These are phyloP conservation scores for Penicillium sclerotiorum DNA, from an alignment of 2,329 filamentous ascomycete genomes.

Conservation along the genomic window DNA sequence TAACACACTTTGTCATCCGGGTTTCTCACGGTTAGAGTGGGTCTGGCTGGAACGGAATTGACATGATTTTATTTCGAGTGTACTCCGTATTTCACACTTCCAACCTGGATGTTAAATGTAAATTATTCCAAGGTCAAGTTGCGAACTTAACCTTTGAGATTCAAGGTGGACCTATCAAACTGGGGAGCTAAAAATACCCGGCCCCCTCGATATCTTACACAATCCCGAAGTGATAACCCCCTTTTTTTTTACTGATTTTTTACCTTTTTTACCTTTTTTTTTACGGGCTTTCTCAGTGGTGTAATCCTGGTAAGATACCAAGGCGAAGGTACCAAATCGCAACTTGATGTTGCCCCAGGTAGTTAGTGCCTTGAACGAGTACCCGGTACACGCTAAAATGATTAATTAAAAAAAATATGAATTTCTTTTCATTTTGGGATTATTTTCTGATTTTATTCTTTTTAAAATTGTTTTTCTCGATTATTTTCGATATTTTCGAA, in stretches of 20 bases:
- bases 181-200: conserved; percentile 14
- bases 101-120: conserved; percentile 22
- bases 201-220: conserved; percentile 15
- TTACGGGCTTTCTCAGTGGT: too few species aligned
- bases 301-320: conserved; percentile 15
- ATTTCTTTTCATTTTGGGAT: neutral
- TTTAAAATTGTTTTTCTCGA: neutral
- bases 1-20: conserved; percentile 5
- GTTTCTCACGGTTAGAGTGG: conserved; percentile 5
- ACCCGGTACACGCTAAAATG: neutral
- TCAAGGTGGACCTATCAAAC: conserved; percentile 8
- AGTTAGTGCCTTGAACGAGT: neutral
- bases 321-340: too few species aligned
- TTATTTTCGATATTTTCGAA: too few species aligned
- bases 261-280: too few species aligned
- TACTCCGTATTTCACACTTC: neutral
- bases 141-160: conserved; percentile 13
- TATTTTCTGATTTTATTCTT: neutral
- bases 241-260: too few species aligned
- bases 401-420: conserved; percentile 2
- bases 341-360: too few species aligned
- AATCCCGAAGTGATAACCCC: conserved; percentile 14
- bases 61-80: neutral
- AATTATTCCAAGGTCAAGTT: conserved; percentile 14
- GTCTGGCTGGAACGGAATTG: conserved; percentile 3